Conservation (phyloP, 148 eudicot species). For the Nyssa sinensis region DNA sequence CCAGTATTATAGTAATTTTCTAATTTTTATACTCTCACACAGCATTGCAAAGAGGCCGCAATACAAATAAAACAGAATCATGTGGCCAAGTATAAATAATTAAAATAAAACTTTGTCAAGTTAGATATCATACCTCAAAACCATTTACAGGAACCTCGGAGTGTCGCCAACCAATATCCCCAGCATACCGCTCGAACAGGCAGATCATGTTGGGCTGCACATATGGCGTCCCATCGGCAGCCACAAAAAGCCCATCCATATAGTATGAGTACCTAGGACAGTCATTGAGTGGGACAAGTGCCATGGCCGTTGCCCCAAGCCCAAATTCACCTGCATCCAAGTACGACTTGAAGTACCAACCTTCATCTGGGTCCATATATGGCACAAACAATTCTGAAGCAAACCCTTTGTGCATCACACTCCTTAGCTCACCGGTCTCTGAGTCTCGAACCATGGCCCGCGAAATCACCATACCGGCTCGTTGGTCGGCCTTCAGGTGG, state of each 20-base stretch:
- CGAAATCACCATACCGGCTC: slow-evolving; percentile 38
- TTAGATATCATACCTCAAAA: slow-evolving; percentile 20
- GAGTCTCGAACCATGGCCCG: slow-evolving; percentile 36
- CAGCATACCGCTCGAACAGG: slow-evolving; percentile 35
- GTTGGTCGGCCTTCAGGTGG: slow-evolving; percentile 37
- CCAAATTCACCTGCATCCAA: slow-evolving; percentile 47
- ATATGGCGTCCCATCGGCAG: slow-evolving; percentile 37
- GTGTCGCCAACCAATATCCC: slow-evolving; percentile 42
- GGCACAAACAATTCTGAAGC: slow-evolving; percentile 43
- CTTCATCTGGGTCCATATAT: slow-evolving; percentile 40
- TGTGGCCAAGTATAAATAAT: too few relatives aligned
- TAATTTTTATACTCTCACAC: too few relatives aligned
- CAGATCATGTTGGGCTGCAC: slow-evolving; percentile 37
- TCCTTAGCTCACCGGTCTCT: slow-evolving; percentile 32
- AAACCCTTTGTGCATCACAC: slow-evolving; percentile 45
- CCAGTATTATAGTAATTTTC: too few relatives aligned
- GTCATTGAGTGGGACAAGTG: slow-evolving; percentile 44
- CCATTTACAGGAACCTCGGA: slow-evolving; percentile 29
- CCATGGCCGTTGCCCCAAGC: slow-evolving; percentile 31
- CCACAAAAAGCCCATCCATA: slow-evolving; percentile 38
- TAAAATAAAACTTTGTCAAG: too few relatives aligned
- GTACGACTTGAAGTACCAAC: slow-evolving; percentile 41
- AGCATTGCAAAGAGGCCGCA: too few relatives aligned
- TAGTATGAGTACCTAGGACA: slow-evolving; percentile 37
- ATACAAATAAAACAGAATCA: too few relatives aligned